These are phyloP conservation scores for Fusarium setosum DNA, from an alignment of 2,329 filamentous ascomycete genomes.

Conservation along the genomic window DNA sequence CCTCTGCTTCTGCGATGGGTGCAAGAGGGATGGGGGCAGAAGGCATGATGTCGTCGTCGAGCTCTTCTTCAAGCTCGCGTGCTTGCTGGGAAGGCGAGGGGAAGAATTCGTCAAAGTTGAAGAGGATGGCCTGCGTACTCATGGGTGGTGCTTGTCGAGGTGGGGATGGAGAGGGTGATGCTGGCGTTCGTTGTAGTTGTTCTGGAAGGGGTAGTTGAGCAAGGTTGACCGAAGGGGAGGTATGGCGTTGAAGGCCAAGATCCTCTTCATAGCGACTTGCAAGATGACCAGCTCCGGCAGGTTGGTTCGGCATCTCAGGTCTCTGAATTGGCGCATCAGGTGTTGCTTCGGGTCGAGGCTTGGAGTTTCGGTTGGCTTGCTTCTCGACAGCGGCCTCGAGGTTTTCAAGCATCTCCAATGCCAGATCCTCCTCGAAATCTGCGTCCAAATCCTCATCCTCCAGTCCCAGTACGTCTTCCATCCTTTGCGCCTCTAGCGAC, in stretches of 20 bases:
- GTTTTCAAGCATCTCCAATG: constrained; percentile 38
- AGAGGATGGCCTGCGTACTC: constrained; percentile 66
- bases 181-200: not conserved
- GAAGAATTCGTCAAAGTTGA: constrained; percentile 65
- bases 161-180: constrained; percentile 25
- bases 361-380: not conserved
- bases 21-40: constrained; percentile 4
- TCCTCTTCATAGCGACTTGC: constrained; percentile 31
- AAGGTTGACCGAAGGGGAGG: not conserved
- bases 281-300: not conserved
- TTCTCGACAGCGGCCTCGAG: constrained; percentile 32
- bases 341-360: not conserved
- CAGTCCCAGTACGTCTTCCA: constrained; percentile 19
- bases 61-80: constrained; percentile 60
- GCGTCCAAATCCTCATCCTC: constrained; percentile 42
- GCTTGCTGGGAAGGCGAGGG: constrained; percentile 67
- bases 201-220: constrained; percentile 3
- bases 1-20: constrained; percentile 26
- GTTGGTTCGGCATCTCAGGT: not conserved
- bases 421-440: constrained; percentile 41
- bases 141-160: constrained; percentile 45
- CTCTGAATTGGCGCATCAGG: not conserved
- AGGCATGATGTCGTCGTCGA: constrained; percentile 6
- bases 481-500: not conserved
- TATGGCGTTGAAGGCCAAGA: constrained; percentile 29